Conservation (phyloP, 2,329 filamentous ascomycete species). For the Scleromitrula shiraiana region DNA sequence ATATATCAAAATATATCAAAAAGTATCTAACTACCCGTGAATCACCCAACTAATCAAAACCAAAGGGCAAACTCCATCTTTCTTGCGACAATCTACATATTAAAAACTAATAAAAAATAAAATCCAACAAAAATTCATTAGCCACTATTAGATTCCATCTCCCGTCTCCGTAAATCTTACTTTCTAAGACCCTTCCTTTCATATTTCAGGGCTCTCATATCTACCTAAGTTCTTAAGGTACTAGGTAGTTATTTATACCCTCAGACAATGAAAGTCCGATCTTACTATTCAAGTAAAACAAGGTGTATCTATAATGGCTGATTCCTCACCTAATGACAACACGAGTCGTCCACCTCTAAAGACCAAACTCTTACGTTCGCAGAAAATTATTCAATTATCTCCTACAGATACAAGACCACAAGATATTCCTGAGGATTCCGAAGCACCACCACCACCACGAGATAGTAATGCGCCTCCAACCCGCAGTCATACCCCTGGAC, state of each 20-base stretch:
- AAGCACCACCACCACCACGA: slow-evolving; percentile 28
- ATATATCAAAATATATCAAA: not conserved
- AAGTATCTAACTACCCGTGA: not conserved
- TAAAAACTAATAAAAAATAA: slow-evolving; percentile 5
- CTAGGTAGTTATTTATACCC: too few species aligned
- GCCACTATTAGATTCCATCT: slow-evolving; percentile 2
- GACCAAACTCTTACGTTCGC: slow-evolving; percentile 43
- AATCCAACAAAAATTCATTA: slow-evolving; percentile 6
- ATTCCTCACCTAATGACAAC: slow-evolving; percentile 26
- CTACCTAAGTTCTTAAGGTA: too few species aligned
- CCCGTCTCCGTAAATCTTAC: too few species aligned
- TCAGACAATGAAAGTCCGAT: slow-evolving; percentile 7
- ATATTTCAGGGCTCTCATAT: too few species aligned
- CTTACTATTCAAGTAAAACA: slow-evolving; percentile 16
- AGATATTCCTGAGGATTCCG: slow-evolving; percentile 32
- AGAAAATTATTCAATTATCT: slow-evolving; percentile 41
- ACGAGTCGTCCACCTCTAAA: slow-evolving; percentile 30
- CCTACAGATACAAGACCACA: slow-evolving; percentile 30
- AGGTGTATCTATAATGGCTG: slow-evolving; percentile 29
- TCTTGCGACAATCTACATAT: slow-evolving; percentile 7
- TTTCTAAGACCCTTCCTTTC: too few species aligned
- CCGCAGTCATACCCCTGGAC: slow-evolving; percentile 55
- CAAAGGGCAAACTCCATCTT: slow-evolving; percentile 3
- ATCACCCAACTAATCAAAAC: slow-evolving; percentile 4
- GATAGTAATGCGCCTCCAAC: slow-evolving; percentile 31